Conservation (phyloP, 768 basidiomycete genomes). For the Sutorius australiensis region DNA sequence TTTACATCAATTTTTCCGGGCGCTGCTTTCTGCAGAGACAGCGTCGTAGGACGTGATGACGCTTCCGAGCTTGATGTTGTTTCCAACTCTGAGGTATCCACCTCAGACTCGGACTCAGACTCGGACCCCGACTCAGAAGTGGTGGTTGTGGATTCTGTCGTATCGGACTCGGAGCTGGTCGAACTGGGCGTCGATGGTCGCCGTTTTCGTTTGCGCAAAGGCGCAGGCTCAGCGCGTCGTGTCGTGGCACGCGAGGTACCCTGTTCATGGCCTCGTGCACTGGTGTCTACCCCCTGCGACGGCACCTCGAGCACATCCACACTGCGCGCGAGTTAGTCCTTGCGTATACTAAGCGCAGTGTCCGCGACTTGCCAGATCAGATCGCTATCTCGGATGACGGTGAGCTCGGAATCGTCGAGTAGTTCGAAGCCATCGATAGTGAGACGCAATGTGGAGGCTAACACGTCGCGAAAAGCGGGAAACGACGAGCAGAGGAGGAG, state of each 20-base stretch:
- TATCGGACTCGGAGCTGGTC: constrained; percentile 21
- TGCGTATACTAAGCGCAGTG: too few relatives aligned
- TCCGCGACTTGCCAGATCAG: constrained; percentile 21
- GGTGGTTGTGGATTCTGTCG: constrained; percentile 20
- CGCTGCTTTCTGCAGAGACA: constrained; percentile 1
- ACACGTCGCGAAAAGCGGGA: not conserved
- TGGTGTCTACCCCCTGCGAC: too few relatives aligned
- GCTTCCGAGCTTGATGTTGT: constrained; percentile 17
- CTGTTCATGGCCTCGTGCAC: not conserved
- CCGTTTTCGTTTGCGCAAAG: constrained; percentile 28
- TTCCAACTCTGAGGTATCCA: constrained; percentile 17
- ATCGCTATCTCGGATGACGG: constrained; percentile 27
- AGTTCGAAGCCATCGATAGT: constrained; percentile 30
- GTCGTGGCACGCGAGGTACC: not conserved
- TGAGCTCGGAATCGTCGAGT: constrained; percentile 26
- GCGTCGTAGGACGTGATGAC: not conserved
- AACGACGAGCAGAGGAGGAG: constrained; percentile 15
- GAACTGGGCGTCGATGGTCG: constrained; percentile 8
- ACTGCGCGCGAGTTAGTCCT: constrained; percentile 10
- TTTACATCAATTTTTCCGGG: constrained; percentile 11
- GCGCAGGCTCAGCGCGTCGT: not conserved
- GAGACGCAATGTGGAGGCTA: constrained; percentile 11
- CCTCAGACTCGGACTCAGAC: constrained; percentile 24
- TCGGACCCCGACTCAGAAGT: not conserved
- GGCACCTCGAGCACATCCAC: constrained; percentile 10